Evolutionary conservation across 192 early-diverging fungal species (phyloP), one percentile per base, ranked within the genome.

Genomic region (Linnemannia exigua): DNA sequence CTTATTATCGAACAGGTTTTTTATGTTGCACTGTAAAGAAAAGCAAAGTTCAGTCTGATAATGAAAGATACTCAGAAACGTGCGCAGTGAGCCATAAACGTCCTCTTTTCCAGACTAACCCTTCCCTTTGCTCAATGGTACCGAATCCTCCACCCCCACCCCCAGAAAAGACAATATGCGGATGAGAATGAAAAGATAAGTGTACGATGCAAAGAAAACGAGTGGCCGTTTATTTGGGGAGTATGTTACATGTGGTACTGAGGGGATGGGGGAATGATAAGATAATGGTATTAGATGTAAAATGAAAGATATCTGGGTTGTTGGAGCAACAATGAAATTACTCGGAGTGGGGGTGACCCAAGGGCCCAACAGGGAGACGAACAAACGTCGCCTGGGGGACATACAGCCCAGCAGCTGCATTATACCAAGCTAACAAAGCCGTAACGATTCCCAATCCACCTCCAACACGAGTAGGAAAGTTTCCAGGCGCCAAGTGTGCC

Each of bases 371-470:
- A 47, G 92, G 92, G 28, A 94, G 83, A 14, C 72, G 81, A 52
- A 94, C 91, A 82, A 90, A 88, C 73, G 90, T 90, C 71, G 87
- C 89, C 28, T 89, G 79, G n/a, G 78, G 82, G 38, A 80, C 89
- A 67, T 93, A 91, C 2, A 95, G 89, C 77, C 92, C 92, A 22
- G 91, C 89, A 0, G 92, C 89, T 25, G 93, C 91, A 74, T 89
- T 91, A 80, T 96, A 96, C 94, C 93, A 96, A 51, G 94, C 95
- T 72, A 93, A 89, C 36, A 94, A 68, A 19, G 95, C 91, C 22
- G 95, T 95, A 70, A 95, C 89, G 33, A 95, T 75, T 70, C 94
- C 95, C 70, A 96, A 90, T 70, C 90, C 92, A 47, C 95, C 95
- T 68, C 93, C 95, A 70, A 92, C 69, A 48, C 47, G 68, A n/a